A percentile compares a stretch with the other conserved stretches of the same genome.
phyloP scores from a whole-genome alignment of 805 yeast genomes.

The Lipomyces orientalis region DNA sequence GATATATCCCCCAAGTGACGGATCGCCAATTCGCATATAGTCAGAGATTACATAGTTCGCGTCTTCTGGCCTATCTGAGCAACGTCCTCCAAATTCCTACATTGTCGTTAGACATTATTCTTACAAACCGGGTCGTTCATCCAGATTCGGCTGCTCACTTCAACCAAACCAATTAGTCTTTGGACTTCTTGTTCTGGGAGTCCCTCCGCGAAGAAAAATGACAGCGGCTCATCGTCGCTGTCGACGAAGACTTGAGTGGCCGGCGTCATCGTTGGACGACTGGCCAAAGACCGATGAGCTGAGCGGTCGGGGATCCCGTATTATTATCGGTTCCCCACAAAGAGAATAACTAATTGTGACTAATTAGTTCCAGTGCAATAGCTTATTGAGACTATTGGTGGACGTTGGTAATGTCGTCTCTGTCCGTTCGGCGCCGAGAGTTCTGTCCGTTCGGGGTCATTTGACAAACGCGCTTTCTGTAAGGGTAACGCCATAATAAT shows the following conservation, averaged over 20 bases:
- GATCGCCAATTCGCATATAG: not conserved
- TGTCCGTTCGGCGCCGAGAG: too few species aligned
- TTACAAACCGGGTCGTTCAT: not conserved
- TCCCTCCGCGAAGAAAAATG: not conserved
- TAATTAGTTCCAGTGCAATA: too few species aligned
- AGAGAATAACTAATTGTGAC: not conserved
- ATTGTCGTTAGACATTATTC: not conserved
- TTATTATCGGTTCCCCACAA: not conserved
- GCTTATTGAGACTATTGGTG: not conserved
- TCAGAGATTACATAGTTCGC: not conserved
- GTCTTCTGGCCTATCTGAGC: not conserved
- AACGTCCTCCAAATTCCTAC: not conserved
- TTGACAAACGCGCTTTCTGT: too few species aligned
- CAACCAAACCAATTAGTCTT: not conserved
- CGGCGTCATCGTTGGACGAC: not conserved
- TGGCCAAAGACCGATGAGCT: not conserved
- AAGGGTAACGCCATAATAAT: too few species aligned
- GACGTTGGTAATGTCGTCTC: too few species aligned
- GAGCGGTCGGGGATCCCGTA: not conserved
- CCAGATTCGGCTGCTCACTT: not conserved
- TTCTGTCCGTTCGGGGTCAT: too few species aligned
- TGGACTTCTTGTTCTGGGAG: not conserved
- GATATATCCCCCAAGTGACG: constrained; percentile 1
- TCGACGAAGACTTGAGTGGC: not conserved
- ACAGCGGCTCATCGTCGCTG: not conserved